Evolutionary conservation across 306 rosid genomes (phyloP).

Genomic region (Rubus idaeus): DNA sequence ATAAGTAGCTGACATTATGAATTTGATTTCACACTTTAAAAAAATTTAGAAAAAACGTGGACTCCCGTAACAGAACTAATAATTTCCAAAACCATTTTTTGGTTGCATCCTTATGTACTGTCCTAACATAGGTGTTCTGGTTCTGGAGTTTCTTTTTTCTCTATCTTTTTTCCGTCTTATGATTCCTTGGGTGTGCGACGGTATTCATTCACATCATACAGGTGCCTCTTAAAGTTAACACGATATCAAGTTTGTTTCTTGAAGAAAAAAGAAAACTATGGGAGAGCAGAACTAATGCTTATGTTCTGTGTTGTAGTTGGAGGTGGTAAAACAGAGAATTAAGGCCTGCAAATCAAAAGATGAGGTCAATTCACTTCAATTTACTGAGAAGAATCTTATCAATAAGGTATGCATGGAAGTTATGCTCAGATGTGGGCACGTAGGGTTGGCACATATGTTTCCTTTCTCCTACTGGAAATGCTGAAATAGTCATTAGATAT

Average conservation of each 20-base stretch:
- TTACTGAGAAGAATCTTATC: slow-evolving; percentile 69
- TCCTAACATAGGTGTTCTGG: too few relatives aligned
- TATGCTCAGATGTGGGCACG: neutral
- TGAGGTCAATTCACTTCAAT: slow-evolving; percentile 75
- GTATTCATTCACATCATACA: too few relatives aligned
- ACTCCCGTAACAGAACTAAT: too few relatives aligned
- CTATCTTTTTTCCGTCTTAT: too few relatives aligned
- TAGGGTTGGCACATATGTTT: neutral
- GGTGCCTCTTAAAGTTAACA: neutral
- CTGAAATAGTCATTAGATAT: neutral
- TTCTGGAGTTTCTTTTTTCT: too few relatives aligned
- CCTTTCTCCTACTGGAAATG: neutral
- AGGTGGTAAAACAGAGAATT: slow-evolving; percentile 70
- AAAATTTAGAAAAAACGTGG: too few relatives aligned
- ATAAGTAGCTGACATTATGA: too few relatives aligned
- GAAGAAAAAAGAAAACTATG: neutral
- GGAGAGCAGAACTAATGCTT: neutral
- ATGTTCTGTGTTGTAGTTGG: slow-evolving; percentile 56
- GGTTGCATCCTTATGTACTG: too few relatives aligned
- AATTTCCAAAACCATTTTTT: too few relatives aligned
- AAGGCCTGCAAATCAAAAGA: slow-evolving; percentile 64
- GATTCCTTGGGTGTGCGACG: too few relatives aligned
- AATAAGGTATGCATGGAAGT: slow-evolving; percentile 59
- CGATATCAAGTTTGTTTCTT: neutral
- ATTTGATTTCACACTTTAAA: too few relatives aligned